Evolutionary conservation across 257 asterid species (phyloP).

Genomic region (Solanum sitiens): DNA sequence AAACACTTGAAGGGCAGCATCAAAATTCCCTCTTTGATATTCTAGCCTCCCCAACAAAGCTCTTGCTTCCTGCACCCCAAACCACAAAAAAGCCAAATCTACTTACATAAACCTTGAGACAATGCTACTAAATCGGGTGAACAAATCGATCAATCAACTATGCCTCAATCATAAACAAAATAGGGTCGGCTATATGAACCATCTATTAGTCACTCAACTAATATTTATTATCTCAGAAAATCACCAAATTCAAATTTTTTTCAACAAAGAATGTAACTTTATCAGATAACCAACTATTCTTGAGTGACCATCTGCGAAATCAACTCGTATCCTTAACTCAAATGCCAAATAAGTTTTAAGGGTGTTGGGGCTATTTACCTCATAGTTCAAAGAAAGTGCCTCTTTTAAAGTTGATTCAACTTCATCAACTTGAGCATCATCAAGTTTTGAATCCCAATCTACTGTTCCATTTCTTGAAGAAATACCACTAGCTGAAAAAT

Average conservation of each 20-base stretch:
- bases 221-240: neutral
- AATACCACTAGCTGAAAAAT: constrained; percentile 80
- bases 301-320: neutral
- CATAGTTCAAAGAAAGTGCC: constrained; percentile 81
- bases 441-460: constrained; percentile 72
- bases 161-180: neutral
- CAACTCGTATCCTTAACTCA: neutral
- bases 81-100: neutral
- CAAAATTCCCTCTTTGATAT: constrained; percentile 84
- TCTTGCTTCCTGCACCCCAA: constrained; percentile 72
- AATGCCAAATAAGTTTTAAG: neutral
- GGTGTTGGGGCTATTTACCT: constrained; percentile 28
- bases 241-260: neutral
- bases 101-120: neutral
- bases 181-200: neutral
- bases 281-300: neutral
- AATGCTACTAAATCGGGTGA: neutral
- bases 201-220: neutral
- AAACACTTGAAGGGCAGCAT: constrained; percentile 93
- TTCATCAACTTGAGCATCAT: constrained; percentile 95
- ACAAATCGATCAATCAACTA: neutral
- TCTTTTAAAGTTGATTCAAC: constrained; percentile 92
- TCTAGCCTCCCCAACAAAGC: constrained; percentile 91
- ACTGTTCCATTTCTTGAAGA: constrained; percentile 67
- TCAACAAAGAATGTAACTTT: neutral